Evolutionary conservation across 164 flowering plant species (phyloP).

Genomic region (Cinnamomum micranthum): DNA sequence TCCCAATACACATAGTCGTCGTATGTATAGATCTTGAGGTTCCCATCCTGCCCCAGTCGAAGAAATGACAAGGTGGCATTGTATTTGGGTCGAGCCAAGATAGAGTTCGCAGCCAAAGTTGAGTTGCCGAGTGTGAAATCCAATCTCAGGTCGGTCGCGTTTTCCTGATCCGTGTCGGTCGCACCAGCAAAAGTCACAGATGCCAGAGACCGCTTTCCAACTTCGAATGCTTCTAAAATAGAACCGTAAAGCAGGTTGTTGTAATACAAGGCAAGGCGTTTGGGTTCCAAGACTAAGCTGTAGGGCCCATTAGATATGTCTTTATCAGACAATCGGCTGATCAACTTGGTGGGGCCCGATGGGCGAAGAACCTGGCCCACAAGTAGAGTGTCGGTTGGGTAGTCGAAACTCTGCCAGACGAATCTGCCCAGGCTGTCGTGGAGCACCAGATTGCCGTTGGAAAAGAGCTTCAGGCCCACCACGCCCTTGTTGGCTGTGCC

Average conservation of each 20-base stretch:
- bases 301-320: slow-evolving; percentile 25
- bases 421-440: slow-evolving; percentile 16
- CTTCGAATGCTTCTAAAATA: too few species aligned
- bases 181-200: too few species aligned
- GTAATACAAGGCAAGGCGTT: slow-evolving; percentile 10
- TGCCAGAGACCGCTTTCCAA: too few species aligned
- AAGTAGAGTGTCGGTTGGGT: slow-evolving; percentile 29
- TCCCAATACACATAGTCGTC: slow-evolving; percentile 12
- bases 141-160: too few species aligned
- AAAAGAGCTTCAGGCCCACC: slow-evolving; percentile 14
- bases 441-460: slow-evolving; percentile 31
- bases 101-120: too few species aligned
- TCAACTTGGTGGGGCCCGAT: slow-evolving; percentile 10
- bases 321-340: slow-evolving; percentile 19
- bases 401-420: slow-evolving; percentile 39
- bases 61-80: slow-evolving; percentile 22
- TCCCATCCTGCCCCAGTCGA: slow-evolving; percentile 30
- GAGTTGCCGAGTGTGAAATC: too few species aligned
- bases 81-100: slow-evolving; percentile 16
- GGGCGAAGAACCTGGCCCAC: slow-evolving; percentile 25
- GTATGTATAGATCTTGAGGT: slow-evolving; percentile 24
- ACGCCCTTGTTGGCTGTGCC: slow-evolving; percentile 32
- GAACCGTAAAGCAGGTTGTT: neutral
- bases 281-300: slow-evolving; percentile 20
- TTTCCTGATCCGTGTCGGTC: too few species aligned